These are phyloP conservation scores for Russula abietina DNA, from an alignment of 768 basidiomycete species.

Conservation along the genomic window DNA sequence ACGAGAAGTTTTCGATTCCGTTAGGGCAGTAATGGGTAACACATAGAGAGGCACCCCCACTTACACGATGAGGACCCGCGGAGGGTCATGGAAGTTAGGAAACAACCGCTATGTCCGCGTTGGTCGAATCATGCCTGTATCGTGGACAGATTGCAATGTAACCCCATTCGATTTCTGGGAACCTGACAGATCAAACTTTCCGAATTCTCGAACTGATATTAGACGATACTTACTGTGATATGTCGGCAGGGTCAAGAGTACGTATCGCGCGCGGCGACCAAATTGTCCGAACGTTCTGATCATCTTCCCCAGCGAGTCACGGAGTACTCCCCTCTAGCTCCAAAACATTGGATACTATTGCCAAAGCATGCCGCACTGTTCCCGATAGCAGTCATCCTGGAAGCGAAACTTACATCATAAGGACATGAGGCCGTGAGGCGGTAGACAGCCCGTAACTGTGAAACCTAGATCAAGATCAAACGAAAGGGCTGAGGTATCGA, in stretches of 20 bases:
- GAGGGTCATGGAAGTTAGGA: constrained; percentile 4
- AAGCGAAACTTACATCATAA: neutral
- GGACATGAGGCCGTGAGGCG: neutral
- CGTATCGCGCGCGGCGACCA: neutral
- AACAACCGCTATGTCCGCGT: neutral
- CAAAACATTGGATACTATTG: neutral
- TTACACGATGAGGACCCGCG: neutral
- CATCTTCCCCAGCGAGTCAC: neutral
- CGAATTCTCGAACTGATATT: neutral
- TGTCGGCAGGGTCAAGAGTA: neutral
- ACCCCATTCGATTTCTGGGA: neutral
- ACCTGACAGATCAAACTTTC: neutral
- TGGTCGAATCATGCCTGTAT: neutral
- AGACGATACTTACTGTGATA: neutral
- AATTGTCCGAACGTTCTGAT: neutral
- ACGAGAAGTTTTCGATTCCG: neutral
- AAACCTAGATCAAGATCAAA: neutral
- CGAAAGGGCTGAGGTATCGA: neutral
- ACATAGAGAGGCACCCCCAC: neutral
- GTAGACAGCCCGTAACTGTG: neutral
- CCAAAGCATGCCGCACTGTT: neutral
- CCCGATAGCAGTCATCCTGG: neutral
- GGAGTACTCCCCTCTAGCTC: neutral
- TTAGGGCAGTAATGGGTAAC: neutral
- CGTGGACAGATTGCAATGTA: neutral